phyloP scores from a whole-genome alignment of 192 early-diverging fungal species.

The Helicostylum pulchrum region DNA sequence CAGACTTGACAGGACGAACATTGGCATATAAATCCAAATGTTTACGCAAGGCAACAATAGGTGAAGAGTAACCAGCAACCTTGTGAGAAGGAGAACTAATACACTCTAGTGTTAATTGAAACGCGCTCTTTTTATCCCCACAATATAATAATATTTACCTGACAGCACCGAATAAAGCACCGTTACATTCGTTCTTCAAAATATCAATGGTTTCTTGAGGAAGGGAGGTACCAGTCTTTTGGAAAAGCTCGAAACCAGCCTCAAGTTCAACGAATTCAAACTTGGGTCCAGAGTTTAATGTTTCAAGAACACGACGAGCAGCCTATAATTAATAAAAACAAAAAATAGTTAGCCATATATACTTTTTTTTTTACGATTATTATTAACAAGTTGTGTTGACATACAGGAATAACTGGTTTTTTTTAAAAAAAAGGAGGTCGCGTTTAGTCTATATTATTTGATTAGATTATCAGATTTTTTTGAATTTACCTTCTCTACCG shows the following conservation, averaged over 20 bases:
- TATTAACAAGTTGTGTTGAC: neutral
- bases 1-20: constrained; percentile 88
- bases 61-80: constrained; percentile 96
- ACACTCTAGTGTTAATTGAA: neutral
- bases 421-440: neutral
- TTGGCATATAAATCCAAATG: constrained; percentile 96
- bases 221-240: constrained; percentile 89
- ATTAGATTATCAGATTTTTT: neutral
- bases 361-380: neutral
- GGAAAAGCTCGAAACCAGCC: constrained; percentile 95
- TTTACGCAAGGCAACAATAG: constrained; percentile 95
- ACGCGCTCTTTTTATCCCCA: neutral
- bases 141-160: constrained; percentile 43
- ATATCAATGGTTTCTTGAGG: constrained; percentile 81
- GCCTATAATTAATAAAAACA: constrained; percentile 48
- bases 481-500: constrained; percentile 78
- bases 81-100: constrained; percentile 92
- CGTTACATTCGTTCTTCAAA: constrained; percentile 82
- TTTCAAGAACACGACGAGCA: constrained; percentile 84
- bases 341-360: neutral
- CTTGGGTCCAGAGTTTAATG: constrained; percentile 58
- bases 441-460: neutral
- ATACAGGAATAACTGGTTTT: constrained; percentile 28
- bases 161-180: constrained; percentile 96
- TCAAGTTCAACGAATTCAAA: constrained; percentile 84